Base-by-base conservation (phyloP, 495 filamentous ascomycete species). In the Aspergillus indologenus region DNA sequence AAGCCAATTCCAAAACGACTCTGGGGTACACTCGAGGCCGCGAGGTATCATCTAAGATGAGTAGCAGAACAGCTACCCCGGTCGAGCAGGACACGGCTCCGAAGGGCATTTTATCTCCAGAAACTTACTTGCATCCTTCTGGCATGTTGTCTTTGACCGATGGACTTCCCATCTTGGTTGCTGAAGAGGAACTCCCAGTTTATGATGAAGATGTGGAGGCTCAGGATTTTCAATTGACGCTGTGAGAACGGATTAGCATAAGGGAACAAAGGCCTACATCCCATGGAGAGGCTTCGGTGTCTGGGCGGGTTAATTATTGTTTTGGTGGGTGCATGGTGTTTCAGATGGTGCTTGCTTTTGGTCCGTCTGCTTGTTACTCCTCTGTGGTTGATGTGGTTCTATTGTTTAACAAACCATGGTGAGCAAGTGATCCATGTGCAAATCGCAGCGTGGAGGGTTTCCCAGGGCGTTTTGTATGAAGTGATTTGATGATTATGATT, bases 11-110 rank as follows among this genome's bases (percentile, higher is more conserved):
- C 14, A 82, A 83, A 53, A 88, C 83, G 48, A 96, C 92, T 0
- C 72, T 96, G 24, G 91, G 91, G 7, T 93, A 92, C 67, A 85
- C 83, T 53, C 90, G 87, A 66, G 90, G 92, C 24, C 81, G 91
- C 17, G 79, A 78, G 17, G 81, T 86, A 15, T 87, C 87, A 8
- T 73, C 77, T 11, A 73, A 65, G 5, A 58, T 84, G 61, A 69
- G 71, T 45, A 71, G 72, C 49, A 71, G 69, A 18, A 26, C 55
- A 20, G 23, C 58, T 1, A 58, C 49, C 5, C 46, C 61, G 26
- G 51, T 56, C 1, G 62, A 68, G 44, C 59, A 60, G 46, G 48
- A 51, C 15, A 43, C 66, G 18, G 58, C 53, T 3, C 61, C 64
- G 42, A 64, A 73, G 26, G 61, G 66, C 4, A 65, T 66, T 1